Evolutionary conservation across 2,329 filamentous ascomycete species (phyloP).

Genomic region (Aspergillus proliferans): DNA sequence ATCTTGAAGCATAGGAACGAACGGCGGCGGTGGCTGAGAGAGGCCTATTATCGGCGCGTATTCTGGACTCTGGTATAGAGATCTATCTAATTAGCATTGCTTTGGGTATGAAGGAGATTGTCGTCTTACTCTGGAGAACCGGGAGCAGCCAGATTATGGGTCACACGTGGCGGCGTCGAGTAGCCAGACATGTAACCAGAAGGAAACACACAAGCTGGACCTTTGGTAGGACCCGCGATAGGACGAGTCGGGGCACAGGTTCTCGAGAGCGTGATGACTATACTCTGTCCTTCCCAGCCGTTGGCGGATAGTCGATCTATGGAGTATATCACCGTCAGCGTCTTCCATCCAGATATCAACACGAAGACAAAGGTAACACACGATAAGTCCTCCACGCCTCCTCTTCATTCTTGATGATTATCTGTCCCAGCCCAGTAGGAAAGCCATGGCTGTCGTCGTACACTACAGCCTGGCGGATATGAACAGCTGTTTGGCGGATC

Average conservation of each 20-base stretch:
- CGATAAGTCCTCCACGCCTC: conserved; percentile 41
- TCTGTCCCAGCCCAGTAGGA: conserved; percentile 39
- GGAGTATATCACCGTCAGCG: conserved; percentile 3
- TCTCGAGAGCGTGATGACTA: conserved; percentile 37
- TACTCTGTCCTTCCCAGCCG: conserved; percentile 39
- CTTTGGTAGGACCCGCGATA: conserved; percentile 38
- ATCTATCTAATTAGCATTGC: conserved; percentile 2
- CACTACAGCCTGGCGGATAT: conserved; percentile 40
- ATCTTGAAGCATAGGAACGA: conserved; percentile 24
- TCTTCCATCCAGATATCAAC: neutral
- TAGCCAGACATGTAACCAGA: conserved; percentile 25
- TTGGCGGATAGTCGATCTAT: conserved; percentile 36
- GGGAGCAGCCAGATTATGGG: conserved; percentile 23
- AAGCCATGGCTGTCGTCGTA: conserved; percentile 39
- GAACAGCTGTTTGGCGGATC: conserved; percentile 38
- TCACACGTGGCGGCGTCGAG: conserved; percentile 26
- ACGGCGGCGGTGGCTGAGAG: conserved; percentile 17
- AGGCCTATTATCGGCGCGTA: conserved; percentile 20
- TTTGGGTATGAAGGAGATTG: neutral
- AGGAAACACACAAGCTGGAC: conserved; percentile 24
- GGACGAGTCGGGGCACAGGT: conserved; percentile 36
- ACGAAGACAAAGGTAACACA: conserved; percentile 14
- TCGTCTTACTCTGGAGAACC: conserved; percentile 32
- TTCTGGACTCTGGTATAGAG: conserved; percentile 20
- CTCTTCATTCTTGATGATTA: conserved; percentile 41